These are phyloP conservation scores for Rhizophagus prolifer DNA, from an alignment of 192 early-diverging fungal genomes.

Conservation along the genomic window DNA sequence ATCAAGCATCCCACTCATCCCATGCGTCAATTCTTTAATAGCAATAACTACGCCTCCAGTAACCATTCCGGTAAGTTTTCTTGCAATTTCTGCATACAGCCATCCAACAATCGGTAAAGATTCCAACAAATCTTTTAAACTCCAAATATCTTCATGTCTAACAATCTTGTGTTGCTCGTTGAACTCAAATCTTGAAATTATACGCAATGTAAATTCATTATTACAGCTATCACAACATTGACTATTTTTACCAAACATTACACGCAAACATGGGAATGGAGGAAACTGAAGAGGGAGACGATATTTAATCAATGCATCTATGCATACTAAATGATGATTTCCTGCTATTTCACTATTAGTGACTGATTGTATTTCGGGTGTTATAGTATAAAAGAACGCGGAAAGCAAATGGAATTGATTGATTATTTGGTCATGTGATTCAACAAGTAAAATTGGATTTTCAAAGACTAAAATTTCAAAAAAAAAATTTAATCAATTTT, in stretches of 20 bases:
- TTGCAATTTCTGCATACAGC: constrained; percentile 24
- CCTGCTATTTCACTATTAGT: constrained; percentile 1
- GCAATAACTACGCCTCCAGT: neutral
- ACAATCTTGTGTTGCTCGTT: constrained; percentile 30
- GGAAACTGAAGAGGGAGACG: neutral
- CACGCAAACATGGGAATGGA: neutral
- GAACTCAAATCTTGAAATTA: constrained; percentile 19
- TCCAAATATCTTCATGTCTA: constrained; percentile 31
- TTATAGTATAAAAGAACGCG: neutral
- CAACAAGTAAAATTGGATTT: constrained; percentile 13
- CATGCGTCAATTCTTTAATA: constrained; percentile 6
- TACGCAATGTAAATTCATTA: constrained; percentile 7
- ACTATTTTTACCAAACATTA: neutral
- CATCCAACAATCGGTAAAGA: constrained; percentile 27
- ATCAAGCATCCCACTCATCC: constrained; percentile 13
- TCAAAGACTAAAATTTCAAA: constrained; percentile 20
- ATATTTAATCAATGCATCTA: constrained; percentile 22
- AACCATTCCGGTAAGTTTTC: constrained; percentile 19
- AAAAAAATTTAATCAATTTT: neutral
- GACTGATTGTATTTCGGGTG: constrained; percentile 7
- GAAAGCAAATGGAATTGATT: constrained; percentile 10
- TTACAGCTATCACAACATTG: neutral
- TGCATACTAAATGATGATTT: constrained; percentile 18
- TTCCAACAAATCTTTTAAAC: constrained; percentile 24
- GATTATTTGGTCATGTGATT: constrained; percentile 11